Evolutionary conservation across 805 yeast genomes (phyloP).

Genomic region (Ogataea pini): DNA sequence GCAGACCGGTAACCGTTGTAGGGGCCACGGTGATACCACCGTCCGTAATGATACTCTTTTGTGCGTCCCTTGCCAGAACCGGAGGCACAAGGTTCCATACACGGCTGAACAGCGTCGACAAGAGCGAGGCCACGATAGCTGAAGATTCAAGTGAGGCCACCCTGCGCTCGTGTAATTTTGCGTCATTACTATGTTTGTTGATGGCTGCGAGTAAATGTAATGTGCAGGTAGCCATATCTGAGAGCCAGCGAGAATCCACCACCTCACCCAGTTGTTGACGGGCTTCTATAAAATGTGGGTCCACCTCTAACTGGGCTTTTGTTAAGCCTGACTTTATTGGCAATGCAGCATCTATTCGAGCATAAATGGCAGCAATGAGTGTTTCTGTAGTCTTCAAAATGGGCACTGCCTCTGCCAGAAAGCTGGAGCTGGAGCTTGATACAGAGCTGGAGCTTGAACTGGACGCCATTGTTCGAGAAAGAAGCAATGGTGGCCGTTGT

Average conservation of each 20-base stretch:
- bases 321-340: conserved; percentile 40
- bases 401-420: conserved; percentile 1
- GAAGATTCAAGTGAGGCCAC: conserved; percentile 36
- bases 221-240: conserved; percentile 34
- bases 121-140: conserved; percentile 38
- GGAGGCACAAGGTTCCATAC: conserved; percentile 22
- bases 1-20: conserved; percentile 7
- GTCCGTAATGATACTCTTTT: not conserved
- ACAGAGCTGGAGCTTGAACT: not conserved
- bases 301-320: conserved; percentile 39
- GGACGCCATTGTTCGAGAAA: conserved; percentile 1
- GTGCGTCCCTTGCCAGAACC: not conserved
- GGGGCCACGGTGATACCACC: conserved; percentile 16
- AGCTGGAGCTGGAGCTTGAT: conserved; percentile 1
- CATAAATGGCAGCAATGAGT: conserved; percentile 37
- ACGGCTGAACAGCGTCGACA: conserved; percentile 36
- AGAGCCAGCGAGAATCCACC: conserved; percentile 29
- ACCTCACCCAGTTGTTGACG: conserved; percentile 37
- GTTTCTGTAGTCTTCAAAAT: conserved; percentile 20
- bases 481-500: conserved; percentile 1
- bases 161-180: conserved; percentile 30
- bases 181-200: conserved; percentile 24
- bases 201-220: conserved; percentile 30
- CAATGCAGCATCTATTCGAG: conserved; percentile 35
- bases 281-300: conserved; percentile 36